Evolutionary conservation across 352 stramenopile genomes (phyloP).

Genomic region (Globisporangium viniferum): DNA sequence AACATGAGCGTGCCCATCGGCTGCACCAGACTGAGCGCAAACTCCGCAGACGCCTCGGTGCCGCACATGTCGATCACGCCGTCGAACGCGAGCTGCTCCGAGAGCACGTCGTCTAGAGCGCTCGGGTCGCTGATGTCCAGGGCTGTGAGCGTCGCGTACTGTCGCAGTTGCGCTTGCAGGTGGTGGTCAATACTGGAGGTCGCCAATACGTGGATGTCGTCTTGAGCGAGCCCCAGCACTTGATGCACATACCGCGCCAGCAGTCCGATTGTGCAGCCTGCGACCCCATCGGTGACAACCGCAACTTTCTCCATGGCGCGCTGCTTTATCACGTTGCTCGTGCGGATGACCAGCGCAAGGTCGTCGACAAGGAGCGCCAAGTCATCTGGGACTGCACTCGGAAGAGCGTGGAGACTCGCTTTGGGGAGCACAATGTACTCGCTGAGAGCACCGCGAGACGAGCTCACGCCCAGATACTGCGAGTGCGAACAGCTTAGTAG

Average conservation of each 20-base stretch:
- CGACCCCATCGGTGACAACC: slow-evolving; percentile 20
- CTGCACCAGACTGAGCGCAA: slow-evolving; percentile 39
- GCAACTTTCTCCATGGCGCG: slow-evolving; percentile 26
- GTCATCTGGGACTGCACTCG: slow-evolving; percentile 32
- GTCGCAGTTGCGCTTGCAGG: slow-evolving; percentile 2
- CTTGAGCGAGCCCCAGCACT: slow-evolving; percentile 14
- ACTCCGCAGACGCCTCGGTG: slow-evolving; percentile 33
- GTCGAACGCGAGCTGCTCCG: slow-evolving; percentile 25
- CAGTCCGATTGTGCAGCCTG: slow-evolving; percentile 21
- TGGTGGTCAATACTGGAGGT: slow-evolving; percentile 1
- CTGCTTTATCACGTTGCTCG: slow-evolving; percentile 26
- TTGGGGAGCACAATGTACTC: slow-evolving; percentile 43
- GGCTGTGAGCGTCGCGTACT: slow-evolving; percentile 25
- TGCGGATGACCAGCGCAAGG: slow-evolving; percentile 32
- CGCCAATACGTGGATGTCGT: slow-evolving; percentile 32
- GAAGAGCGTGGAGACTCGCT: slow-evolving; percentile 29
- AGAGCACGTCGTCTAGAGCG: slow-evolving; percentile 18
- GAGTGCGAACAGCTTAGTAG: background rate
- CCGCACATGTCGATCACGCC: slow-evolving; percentile 53
- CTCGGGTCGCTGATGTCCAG: slow-evolving; percentile 36
- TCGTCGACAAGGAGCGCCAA: slow-evolving; percentile 41
- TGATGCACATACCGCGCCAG: slow-evolving; percentile 31
- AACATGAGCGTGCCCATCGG: slow-evolving; percentile 47
- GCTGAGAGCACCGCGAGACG: slow-evolving; percentile 28
- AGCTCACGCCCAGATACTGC: slow-evolving; percentile 28